Evolutionary conservation across 495 filamentous ascomycete genomes (phyloP).

Genomic region (Aspergillus leporis): DNA sequence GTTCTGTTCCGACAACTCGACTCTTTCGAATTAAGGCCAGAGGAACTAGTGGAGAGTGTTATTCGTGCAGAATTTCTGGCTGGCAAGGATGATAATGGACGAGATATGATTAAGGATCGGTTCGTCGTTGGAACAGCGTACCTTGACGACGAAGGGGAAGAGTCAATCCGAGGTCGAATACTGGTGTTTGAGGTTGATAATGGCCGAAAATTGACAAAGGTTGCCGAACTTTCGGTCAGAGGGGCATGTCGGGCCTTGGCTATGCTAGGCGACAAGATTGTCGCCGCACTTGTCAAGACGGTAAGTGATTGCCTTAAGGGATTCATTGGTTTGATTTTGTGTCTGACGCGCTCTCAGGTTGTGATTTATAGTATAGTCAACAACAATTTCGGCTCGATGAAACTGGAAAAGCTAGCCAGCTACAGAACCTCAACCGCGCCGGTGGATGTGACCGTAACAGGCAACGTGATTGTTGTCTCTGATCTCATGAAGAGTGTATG

Average conservation of each 20-base stretch:
- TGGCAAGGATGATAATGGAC: slow-evolving; percentile 52
- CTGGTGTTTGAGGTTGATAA: slow-evolving; percentile 80
- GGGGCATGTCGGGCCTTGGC: slow-evolving; percentile 78
- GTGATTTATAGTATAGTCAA: slow-evolving; percentile 58
- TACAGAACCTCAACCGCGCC: slow-evolving; percentile 86
- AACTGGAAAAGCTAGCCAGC: slow-evolving; percentile 64
- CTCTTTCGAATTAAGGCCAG: slow-evolving; percentile 50
- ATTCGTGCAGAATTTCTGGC: slow-evolving; percentile 74
- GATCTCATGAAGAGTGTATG: slow-evolving; percentile 94
- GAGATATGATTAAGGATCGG: slow-evolving; percentile 55
- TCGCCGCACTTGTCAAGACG: slow-evolving; percentile 84
- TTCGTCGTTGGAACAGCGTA: slow-evolving; percentile 89
- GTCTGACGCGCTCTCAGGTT: slow-evolving; percentile 36
- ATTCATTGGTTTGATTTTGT: not conserved
- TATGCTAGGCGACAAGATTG: slow-evolving; percentile 73
- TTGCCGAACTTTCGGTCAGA: slow-evolving; percentile 62
- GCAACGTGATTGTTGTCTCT: slow-evolving; percentile 73
- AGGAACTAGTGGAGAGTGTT: slow-evolving; percentile 84
- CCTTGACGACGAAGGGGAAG: slow-evolving; percentile 57
- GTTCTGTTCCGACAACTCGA: slow-evolving; percentile 57
- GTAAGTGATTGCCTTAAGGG: slow-evolving; percentile 46
- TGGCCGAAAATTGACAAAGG: slow-evolving; percentile 66
- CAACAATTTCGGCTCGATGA: slow-evolving; percentile 44
- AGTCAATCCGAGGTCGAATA: slow-evolving; percentile 69
- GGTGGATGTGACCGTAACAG: slow-evolving; percentile 73